phyloP scores from a whole-genome alignment of 148 eudicot genomes.

The Chenopodium berlandieri region DNA sequence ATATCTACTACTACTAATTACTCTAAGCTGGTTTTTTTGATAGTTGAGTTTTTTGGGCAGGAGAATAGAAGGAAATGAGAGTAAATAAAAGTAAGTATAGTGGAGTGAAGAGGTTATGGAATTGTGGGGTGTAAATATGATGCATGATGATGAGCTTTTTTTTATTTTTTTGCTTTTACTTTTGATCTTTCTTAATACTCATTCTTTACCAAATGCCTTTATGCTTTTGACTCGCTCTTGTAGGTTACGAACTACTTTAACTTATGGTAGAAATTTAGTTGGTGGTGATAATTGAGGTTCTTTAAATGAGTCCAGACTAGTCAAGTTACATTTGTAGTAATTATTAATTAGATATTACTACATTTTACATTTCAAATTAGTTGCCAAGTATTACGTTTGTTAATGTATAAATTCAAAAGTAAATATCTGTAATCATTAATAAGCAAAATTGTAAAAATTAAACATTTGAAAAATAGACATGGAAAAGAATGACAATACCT shows the following conservation, averaged over 20 bases:
- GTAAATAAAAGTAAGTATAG: not conserved
- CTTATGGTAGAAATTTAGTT: not conserved
- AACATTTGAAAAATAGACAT: no score
- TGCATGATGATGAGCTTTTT: slow-evolving; percentile 16
- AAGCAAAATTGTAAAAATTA: no score
- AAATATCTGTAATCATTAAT: no score
- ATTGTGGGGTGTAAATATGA: not conserved
- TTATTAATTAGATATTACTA: no score
- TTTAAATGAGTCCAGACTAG: no score
- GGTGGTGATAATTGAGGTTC: no score
- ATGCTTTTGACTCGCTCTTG: slow-evolving; percentile 4
- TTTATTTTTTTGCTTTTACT: slow-evolving; percentile 14
- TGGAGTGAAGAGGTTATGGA: slow-evolving; percentile 3
- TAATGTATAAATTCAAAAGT: no score
- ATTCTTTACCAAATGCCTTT: not conserved
- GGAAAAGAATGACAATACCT: no score
- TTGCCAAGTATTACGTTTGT: no score
- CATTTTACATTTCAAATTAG: no score
- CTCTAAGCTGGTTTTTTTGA: not conserved
- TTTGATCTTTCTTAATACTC: not conserved
- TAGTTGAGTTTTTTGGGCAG: not conserved
- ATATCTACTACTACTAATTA: not conserved
- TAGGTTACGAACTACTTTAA: not conserved
- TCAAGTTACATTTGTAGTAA: no score
- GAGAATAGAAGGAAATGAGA: not conserved